Evolutionary conservation across 2,329 filamentous ascomycete genomes (phyloP), one percentile per base, ranked within the genome.

Genomic region (Phyllosticta citribraziliensis): DNA sequence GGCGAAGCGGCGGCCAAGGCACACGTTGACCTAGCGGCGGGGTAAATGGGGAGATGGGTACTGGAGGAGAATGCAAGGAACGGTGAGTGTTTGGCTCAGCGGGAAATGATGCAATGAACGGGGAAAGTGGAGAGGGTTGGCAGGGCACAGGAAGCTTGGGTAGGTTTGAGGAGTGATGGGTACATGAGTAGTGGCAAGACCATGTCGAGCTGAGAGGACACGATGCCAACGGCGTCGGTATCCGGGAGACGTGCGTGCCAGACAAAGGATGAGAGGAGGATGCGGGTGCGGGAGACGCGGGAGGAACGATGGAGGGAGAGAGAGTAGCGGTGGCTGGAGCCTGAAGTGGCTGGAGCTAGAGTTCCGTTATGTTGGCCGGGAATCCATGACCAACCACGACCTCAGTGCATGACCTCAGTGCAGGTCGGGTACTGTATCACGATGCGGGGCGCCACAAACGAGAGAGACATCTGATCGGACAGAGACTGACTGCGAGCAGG

Each of bases 1-100:
- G 55, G 60, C 57, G 50, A 30, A 14, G 55, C 35, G 19, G 60
- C 33, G 50, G 50, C 52, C 35, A 63, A 66, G 63, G 61, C 66
- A 55, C 68, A 68, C 64, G 68, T 69, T 58, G 68, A 66, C 55
- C 63, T 67, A 58, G 70, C 66, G 64, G 71, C 68, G 65, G 69
- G 67, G 63, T 70, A 70, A 66, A 4, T 22, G 22, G 22, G 22
- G 22, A 33, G 20, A 24, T 27, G 53, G 53, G 20, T 24, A 30
- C 27, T 30, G 53, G 5, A 22, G 22, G 19, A 24, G 25, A 12
- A 24, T 2, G 40, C 40, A 27, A 53, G 17, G 19, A 33, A 52
- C 20, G 58, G 24, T 35, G 50, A 52, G 57, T 40, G 33, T 40
- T 40, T 40, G 33, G 33, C 33, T 40, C 8, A 2, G 33, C 52